phyloP scores from a whole-genome alignment of 768 basidiomycete species.

The Naganishia vishniacii region DNA sequence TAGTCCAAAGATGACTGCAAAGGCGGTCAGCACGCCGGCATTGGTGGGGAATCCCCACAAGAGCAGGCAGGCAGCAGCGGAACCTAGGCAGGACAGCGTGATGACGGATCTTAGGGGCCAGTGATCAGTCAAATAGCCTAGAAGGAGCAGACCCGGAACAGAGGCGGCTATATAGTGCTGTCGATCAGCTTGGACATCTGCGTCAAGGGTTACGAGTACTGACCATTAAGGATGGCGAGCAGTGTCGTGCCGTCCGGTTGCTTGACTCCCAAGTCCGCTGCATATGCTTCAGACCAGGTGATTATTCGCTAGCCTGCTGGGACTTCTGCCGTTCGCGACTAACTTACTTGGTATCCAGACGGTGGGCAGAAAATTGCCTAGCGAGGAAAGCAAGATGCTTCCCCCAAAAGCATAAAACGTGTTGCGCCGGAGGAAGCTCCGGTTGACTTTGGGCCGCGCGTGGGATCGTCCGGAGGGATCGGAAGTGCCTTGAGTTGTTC shows the following conservation, averaged over 20 bases:
- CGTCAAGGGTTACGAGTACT: not conserved
- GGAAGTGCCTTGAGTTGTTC: not conserved
- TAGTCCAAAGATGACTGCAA: conserved; percentile 36
- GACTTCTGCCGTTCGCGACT: not conserved
- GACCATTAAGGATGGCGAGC: conserved; percentile 44
- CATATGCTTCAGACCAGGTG: conserved; percentile 30
- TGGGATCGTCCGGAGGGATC: conserved; percentile 1
- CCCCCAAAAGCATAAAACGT: conserved; percentile 30
- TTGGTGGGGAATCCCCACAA: conserved; percentile 44
- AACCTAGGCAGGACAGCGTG: conserved; percentile 34
- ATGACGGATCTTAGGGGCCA: conserved; percentile 34
- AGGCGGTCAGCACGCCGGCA: conserved; percentile 31
- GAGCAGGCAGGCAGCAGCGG: conserved; percentile 37
- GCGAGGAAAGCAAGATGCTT: conserved; percentile 35
- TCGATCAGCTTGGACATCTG: not conserved
- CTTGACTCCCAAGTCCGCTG: conserved; percentile 32
- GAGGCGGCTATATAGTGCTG: conserved; percentile 34
- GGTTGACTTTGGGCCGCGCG: not conserved
- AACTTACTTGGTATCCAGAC: conserved; percentile 38
- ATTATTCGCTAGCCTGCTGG: not conserved
- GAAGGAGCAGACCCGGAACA: conserved; percentile 35
- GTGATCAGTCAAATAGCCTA: conserved; percentile 40
- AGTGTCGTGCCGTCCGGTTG: conserved; percentile 37
- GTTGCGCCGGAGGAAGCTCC: conserved; percentile 21
- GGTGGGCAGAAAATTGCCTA: conserved; percentile 42